A percentile compares a stretch with the other conserved stretches of the same genome.
These are phyloP conservation scores for Geosmithia flava DNA, from an alignment of 2,329 filamentous ascomycete species.

Conservation along the genomic window DNA sequence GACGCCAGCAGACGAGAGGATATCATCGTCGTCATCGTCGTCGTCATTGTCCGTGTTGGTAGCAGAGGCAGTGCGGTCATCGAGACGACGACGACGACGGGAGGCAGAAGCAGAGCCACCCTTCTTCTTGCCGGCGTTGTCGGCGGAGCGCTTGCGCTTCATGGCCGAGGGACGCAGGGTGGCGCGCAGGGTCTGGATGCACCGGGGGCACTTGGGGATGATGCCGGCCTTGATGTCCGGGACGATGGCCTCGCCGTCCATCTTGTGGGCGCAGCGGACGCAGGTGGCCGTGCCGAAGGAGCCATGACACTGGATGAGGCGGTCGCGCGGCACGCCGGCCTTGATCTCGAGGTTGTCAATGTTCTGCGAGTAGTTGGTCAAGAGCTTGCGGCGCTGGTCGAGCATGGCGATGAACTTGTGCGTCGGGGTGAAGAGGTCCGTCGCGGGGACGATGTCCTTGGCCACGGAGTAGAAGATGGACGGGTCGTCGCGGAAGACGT, in stretches of 20 bases:
- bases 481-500: conserved; percentile 76
- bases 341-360: conserved; percentile 91
- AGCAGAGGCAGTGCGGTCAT: not conserved
- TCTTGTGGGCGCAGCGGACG: conserved; percentile 64
- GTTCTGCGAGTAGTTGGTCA: conserved; percentile 98
- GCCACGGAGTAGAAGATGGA: conserved; percentile 84
- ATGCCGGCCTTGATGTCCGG: conserved; percentile 62
- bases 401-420: conserved; percentile 88
- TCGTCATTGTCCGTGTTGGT: conserved; percentile 7
- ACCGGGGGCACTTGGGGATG: conserved; percentile 68
- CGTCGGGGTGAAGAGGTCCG: conserved; percentile 75
- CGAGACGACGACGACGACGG: not conserved
- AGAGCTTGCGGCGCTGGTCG: conserved; percentile 75
- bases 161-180: conserved; percentile 18
- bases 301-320: conserved; percentile 90
- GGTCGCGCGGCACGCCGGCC: conserved; percentile 69
- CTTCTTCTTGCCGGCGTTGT: conserved; percentile 28
- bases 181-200: conserved; percentile 39
- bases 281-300: conserved; percentile 91
- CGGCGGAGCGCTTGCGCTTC: conserved; percentile 24
- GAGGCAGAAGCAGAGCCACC: conserved; percentile 3
- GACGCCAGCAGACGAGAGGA: conserved; percentile 51
- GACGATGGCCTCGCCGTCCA: conserved; percentile 67
- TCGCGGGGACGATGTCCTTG: conserved; percentile 75
- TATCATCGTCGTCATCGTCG: conserved; percentile 32